These are phyloP conservation scores for Desmodesmus armatus DNA, from an alignment of 139 green algal species.

Conservation along the genomic window DNA sequence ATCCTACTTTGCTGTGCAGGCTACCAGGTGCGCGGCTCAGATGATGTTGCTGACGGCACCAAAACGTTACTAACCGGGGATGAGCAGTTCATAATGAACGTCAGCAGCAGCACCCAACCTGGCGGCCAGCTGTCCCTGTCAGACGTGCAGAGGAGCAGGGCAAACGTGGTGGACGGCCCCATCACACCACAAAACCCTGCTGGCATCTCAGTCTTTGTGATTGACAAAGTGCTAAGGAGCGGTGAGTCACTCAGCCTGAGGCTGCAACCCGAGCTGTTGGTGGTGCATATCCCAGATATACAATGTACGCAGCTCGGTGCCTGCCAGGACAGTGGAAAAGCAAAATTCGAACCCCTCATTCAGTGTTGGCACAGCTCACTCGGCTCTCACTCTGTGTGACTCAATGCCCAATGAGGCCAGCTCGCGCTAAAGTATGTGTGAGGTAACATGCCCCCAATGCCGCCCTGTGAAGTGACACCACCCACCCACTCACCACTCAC, in stretches of 20 bases:
- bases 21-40: conserved; percentile 5
- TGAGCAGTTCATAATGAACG: conserved; percentile 14
- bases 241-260: not conserved
- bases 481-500: not conserved
- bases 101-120: not conserved
- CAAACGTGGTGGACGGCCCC: not conserved
- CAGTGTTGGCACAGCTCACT: too few species aligned
- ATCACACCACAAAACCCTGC: too few species aligned
- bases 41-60: not conserved
- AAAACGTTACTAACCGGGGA: conserved; percentile 22
- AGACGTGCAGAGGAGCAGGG: conserved; percentile 25
- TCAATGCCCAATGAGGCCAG: too few species aligned
- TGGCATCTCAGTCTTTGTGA: not conserved
- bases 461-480: too few species aligned
- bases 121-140: conserved; percentile 2
- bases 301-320: too few species aligned
- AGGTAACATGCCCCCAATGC: too few species aligned
- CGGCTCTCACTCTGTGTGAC: too few species aligned
- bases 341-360: too few species aligned
- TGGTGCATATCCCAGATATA: not conserved
- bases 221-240: conserved; percentile 28
- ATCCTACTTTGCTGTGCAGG: not conserved
- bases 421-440: too few species aligned
- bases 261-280: not conserved
- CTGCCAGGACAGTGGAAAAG: too few species aligned